phyloP scores from a whole-genome alignment of 2,329 filamentous ascomycete species.

The Aspergillus tamarii region DNA sequence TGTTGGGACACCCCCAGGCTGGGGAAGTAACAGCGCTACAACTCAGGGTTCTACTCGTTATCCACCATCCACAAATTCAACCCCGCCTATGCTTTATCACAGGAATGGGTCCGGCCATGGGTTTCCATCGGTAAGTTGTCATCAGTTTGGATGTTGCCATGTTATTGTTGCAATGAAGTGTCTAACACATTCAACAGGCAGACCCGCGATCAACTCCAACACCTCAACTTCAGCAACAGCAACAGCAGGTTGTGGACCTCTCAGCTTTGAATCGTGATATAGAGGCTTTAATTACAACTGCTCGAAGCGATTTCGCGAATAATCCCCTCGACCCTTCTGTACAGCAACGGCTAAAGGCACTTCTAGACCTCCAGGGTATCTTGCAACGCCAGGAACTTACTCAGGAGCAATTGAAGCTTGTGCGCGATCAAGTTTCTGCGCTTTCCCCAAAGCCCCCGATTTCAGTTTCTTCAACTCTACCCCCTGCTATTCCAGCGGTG shows the following conservation, averaged over 20 bases:
- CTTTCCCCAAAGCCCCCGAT: constrained; percentile 56
- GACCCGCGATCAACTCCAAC: constrained; percentile 29
- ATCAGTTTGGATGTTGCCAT: not conserved
- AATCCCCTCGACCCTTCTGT: constrained; percentile 76
- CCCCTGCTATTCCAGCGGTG: constrained; percentile 23
- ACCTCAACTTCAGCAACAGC: constrained; percentile 39
- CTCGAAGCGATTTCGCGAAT: constrained; percentile 73
- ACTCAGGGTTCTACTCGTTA: constrained; percentile 56
- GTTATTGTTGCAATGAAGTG: not conserved
- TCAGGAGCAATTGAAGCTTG: constrained; percentile 78
- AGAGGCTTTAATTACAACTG: constrained; percentile 72
- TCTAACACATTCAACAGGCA: constrained; percentile 19
- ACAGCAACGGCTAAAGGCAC: constrained; percentile 78
- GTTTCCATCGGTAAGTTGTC: constrained; percentile 27
- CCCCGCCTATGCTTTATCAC: constrained; percentile 28
- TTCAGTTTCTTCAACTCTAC: constrained; percentile 20
- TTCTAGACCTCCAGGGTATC: constrained; percentile 81
- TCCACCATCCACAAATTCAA: constrained; percentile 32
- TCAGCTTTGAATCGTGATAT: constrained; percentile 82
- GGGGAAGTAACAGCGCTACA: constrained; percentile 73
- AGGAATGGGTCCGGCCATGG: constrained; percentile 36
- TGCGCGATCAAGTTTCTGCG: constrained; percentile 82
- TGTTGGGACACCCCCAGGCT: constrained; percentile 60
- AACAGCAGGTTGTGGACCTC: constrained; percentile 54
- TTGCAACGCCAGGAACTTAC: constrained; percentile 77